Conservation (phyloP, 23 red algal species). For the Pyropia yezoensis region DNA sequence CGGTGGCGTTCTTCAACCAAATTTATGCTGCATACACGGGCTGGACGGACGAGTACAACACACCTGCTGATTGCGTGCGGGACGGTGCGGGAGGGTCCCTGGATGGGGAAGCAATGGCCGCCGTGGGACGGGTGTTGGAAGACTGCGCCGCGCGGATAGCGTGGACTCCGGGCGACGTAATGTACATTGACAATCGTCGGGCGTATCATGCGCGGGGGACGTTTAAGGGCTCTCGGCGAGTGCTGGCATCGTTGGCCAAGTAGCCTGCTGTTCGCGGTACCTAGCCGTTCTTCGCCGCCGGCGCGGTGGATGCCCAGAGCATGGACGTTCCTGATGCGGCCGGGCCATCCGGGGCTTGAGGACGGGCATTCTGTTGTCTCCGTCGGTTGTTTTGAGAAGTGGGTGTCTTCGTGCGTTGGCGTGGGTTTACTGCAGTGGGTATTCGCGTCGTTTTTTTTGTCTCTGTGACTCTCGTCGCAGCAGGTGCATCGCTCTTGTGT, state of each 20-base stretch:
- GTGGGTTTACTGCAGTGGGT: no score
- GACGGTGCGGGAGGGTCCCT: slow-evolving; percentile 33
- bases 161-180: slow-evolving; percentile 61
- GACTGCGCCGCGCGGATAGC: slow-evolving; percentile 25
- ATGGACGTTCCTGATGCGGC: no score
- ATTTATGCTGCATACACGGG: slow-evolving; percentile 55
- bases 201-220: slow-evolving; percentile 51
- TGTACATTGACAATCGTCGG: slow-evolving; percentile 62
- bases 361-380: no score
- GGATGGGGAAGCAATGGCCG: slow-evolving; percentile 18
- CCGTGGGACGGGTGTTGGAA: slow-evolving; percentile 13
- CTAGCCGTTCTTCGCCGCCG: no score
- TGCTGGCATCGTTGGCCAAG: slow-evolving; percentile 44
- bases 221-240: slow-evolving; percentile 35
- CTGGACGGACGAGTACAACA: slow-evolving; percentile 73
- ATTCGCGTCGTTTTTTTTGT: no score
- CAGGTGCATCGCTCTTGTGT: no score
- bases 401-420: no score
- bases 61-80: slow-evolving; percentile 38
- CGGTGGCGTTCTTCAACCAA: slow-evolving; percentile 49
- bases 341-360: no score
- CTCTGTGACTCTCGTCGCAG: no score
- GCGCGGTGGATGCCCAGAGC: no score
- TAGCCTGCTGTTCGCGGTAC: neutral
- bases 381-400: no score